These are phyloP conservation scores for Phytophthora colocasiae DNA, from an alignment of 352 stramenopile genomes.

Conservation along the genomic window DNA sequence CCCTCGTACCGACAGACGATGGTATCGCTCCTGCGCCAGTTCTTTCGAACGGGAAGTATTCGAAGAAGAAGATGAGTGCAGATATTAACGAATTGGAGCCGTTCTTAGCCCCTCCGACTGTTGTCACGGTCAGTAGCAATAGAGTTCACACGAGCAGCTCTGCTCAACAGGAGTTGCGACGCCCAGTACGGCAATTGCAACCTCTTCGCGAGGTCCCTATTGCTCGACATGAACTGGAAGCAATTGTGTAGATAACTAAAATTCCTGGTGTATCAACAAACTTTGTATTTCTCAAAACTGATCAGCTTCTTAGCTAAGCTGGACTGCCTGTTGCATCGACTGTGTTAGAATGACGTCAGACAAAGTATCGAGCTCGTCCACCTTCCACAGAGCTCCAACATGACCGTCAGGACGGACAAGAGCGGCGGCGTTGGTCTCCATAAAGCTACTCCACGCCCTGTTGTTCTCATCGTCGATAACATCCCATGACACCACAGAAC, in stretches of 20 bases:
- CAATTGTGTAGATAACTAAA: conserved; percentile 27
- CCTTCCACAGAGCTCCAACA: conserved; percentile 67
- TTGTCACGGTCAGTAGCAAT: conserved; percentile 35
- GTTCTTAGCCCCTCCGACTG: conserved; percentile 39
- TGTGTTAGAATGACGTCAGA: conserved; percentile 18
- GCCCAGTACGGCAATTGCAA: conserved; percentile 27
- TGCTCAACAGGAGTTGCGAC: conserved; percentile 34
- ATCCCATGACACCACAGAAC: conserved; percentile 43
- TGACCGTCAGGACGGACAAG: conserved; percentile 87
- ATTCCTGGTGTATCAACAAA: conserved; percentile 22
- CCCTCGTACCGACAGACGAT: conserved; percentile 9
- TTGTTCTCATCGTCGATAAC: conserved; percentile 35
- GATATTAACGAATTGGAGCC: conserved; percentile 42
- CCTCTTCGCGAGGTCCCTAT: conserved; percentile 13
- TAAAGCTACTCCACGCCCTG: conserved; percentile 54
- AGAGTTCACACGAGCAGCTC: conserved; percentile 32
- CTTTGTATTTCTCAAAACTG: conserved; percentile 26
- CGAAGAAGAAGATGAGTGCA: conserved; percentile 47
- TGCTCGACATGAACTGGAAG: conserved; percentile 17
- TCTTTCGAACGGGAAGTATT: conserved; percentile 17
- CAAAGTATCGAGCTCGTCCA: conserved; percentile 30
- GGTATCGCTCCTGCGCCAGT: conserved; percentile 7
- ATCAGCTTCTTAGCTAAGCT: conserved; percentile 34
- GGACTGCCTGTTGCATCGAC: conserved; percentile 35
- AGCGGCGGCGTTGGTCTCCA: conserved; percentile 36